A percentile compares a stretch with the other conserved stretches of the same genome.
phyloP scores from a whole-genome alignment of 441 rosid genomes.

The Populus hybrid region DNA sequence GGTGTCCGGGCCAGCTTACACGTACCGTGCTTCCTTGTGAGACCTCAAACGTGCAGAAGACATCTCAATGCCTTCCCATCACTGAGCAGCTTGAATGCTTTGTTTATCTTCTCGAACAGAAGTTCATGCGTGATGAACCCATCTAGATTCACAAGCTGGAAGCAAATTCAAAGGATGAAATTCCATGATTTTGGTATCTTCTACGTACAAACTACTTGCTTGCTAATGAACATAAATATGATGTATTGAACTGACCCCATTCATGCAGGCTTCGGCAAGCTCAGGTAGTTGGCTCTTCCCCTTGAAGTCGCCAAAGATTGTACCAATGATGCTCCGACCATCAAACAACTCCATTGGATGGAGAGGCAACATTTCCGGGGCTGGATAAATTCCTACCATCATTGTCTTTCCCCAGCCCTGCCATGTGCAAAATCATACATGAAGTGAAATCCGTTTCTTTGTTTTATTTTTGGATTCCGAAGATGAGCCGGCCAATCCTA shows the following conservation, averaged over 20 bases:
- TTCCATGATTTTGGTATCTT: not conserved
- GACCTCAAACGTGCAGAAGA: conserved; percentile 25
- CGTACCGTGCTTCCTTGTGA: too few species aligned
- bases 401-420: conserved; percentile 45
- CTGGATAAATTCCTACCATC: conserved; percentile 33
- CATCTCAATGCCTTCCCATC: conserved; percentile 42
- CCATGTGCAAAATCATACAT: not conserved
- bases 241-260: conserved; percentile 6
- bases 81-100: conserved; percentile 31
- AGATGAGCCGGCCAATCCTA: too few species aligned
- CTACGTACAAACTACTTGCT: not conserved
- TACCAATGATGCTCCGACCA: conserved; percentile 30
- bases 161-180: not conserved
- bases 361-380: conserved; percentile 26
- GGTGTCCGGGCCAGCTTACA: too few species aligned
- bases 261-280: conserved; percentile 31
- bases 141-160: conserved; percentile 34
- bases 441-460: too few species aligned
- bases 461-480: too few species aligned
- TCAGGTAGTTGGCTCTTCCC: conserved; percentile 33
- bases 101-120: conserved; percentile 37
- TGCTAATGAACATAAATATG: not conserved
- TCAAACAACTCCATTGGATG: conserved; percentile 48
- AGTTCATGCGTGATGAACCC: conserved; percentile 38
- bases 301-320: conserved; percentile 34